These are phyloP conservation scores for Paratinospora sagittata DNA, from an alignment of 164 flowering plant species.

Conservation along the genomic window DNA sequence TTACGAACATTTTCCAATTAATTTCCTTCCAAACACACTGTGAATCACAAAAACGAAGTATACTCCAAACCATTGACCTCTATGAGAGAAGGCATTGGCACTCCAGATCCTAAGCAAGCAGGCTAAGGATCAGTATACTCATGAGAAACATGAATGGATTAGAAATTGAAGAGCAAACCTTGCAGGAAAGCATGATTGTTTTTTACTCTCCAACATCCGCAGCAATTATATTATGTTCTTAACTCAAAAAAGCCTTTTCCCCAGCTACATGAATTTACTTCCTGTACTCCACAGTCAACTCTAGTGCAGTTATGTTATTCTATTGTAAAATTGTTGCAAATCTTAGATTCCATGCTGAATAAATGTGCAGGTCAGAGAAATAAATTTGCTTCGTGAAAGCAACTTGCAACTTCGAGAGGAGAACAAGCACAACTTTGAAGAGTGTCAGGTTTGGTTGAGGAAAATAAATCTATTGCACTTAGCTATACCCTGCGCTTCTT, in stretches of 20 bases:
- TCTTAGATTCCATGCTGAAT: not conserved
- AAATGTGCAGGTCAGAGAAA: constrained; percentile 54
- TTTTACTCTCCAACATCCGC: not conserved
- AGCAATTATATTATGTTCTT: not conserved
- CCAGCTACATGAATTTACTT: not conserved
- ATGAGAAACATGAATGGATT: not conserved
- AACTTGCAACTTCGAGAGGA: constrained; percentile 90
- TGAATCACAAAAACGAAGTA: not conserved
- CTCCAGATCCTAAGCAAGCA: not conserved
- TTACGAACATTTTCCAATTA: not conserved
- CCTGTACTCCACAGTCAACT: not conserved
- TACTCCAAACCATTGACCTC: not conserved
- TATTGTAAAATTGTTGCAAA: not conserved
- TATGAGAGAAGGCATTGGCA: not conserved
- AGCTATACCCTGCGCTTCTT: not conserved
- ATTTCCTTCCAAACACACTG: not conserved
- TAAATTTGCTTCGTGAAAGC: constrained; percentile 92
- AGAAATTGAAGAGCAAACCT: not conserved
- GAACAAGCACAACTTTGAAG: constrained; percentile 85
- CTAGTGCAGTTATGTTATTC: not conserved
- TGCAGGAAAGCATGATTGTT: not conserved
- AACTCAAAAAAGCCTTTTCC: not conserved
- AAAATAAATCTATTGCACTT: not conserved
- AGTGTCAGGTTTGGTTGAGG: constrained; percentile 64
- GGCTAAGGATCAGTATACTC: not conserved